Conservation (phyloP, 1,284 basidiomycete genomes). For the Nidula niveotomentosa region DNA sequence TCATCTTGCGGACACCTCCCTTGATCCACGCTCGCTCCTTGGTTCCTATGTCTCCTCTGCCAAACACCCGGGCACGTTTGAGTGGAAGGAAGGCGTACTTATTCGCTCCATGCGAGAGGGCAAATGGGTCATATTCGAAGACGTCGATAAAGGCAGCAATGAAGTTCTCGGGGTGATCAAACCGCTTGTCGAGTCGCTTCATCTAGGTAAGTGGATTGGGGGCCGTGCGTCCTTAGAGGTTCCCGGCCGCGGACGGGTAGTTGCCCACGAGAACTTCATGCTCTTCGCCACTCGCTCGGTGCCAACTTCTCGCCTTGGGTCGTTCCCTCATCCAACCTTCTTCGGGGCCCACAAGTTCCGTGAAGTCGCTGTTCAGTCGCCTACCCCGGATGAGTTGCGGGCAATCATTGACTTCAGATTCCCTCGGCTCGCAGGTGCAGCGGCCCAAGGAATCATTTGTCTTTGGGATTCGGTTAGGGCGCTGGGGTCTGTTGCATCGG, state of each 20-base stretch:
- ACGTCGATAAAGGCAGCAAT: conserved; percentile 86
- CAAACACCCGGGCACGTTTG: conserved; percentile 85
- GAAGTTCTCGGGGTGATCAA: conserved; percentile 87
- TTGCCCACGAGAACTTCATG: conserved; percentile 74
- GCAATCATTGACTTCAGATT: conserved; percentile 71
- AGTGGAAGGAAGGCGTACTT: conserved; percentile 96
- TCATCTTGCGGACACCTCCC: conserved; percentile 91
- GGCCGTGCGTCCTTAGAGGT: conserved; percentile 68
- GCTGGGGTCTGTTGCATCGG: conserved; percentile 50
- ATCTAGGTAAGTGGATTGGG: conserved; percentile 76
- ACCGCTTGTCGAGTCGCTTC: conserved; percentile 82
- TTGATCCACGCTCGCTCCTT: conserved; percentile 92
- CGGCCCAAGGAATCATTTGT: conserved; percentile 51
- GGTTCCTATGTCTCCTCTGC: conserved; percentile 94
- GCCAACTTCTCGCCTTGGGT: conserved; percentile 37
- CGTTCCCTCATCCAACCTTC: conserved; percentile 62
- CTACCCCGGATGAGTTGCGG: conserved; percentile 65
- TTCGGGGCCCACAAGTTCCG: conserved; percentile 82
- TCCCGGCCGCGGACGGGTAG: conserved; percentile 67
- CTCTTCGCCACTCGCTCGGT: conserved; percentile 82
- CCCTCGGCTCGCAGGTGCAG: conserved; percentile 50
- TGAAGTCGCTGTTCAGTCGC: conserved; percentile 67
- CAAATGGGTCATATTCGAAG: conserved; percentile 93
- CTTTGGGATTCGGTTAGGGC: conserved; percentile 61
- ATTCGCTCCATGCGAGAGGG: conserved; percentile 91